Conservation (phyloP, 331 rosid species). For the Cydonia oblonga region DNA sequence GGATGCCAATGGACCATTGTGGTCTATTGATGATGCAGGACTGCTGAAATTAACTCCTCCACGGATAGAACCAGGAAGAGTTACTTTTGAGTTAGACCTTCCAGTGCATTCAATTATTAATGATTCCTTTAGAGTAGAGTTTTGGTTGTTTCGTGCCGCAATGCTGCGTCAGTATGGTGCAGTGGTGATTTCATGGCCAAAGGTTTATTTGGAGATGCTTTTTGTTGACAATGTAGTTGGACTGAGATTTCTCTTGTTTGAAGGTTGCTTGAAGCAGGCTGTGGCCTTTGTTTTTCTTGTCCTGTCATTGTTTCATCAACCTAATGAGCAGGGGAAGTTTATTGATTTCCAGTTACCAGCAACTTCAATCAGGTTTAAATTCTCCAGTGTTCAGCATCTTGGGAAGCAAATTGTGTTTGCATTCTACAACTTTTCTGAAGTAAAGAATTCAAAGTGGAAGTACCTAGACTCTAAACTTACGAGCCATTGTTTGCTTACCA, state of each 20-base stretch:
- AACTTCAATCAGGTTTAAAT: constrained; percentile 72
- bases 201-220: constrained; percentile 73
- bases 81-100: constrained; percentile 34
- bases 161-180: constrained; percentile 46
- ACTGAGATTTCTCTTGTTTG: constrained; percentile 62
- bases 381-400: constrained; percentile 41
- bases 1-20: constrained; percentile 32
- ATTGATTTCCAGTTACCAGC: constrained; percentile 54
- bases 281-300: constrained; percentile 50
- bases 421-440: constrained; percentile 50
- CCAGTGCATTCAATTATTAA: constrained; percentile 32
- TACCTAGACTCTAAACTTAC: constrained; percentile 52
- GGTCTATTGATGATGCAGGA: constrained; percentile 44
- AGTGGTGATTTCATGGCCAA: constrained; percentile 56
- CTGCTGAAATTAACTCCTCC: constrained; percentile 28
- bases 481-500: constrained; percentile 56
- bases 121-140: constrained; percentile 28
- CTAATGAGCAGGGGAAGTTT: constrained; percentile 35
- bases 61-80: constrained; percentile 29
- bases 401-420: constrained; percentile 69
- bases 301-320: constrained; percentile 42
- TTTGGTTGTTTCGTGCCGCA: constrained; percentile 38
- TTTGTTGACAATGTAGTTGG: constrained; percentile 84
- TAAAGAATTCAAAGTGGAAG: constrained; percentile 60
- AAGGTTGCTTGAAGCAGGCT: constrained; percentile 69